Conservation (phyloP, 345 rosid genomes). For the Ceriops decandra region DNA sequence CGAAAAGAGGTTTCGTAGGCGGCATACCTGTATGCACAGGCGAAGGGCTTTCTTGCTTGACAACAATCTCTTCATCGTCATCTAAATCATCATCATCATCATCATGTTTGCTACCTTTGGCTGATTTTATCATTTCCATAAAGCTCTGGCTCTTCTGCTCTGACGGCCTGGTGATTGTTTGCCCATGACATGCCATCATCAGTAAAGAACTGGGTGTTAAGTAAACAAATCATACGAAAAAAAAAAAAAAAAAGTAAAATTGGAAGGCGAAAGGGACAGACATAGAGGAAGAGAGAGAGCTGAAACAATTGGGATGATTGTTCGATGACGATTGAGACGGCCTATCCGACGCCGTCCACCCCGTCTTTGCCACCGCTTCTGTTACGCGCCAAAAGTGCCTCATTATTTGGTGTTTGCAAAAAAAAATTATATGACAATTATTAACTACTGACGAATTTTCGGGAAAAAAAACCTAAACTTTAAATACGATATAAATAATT, state of each 20-base stretch:
- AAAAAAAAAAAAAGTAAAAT: background rate
- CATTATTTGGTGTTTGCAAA: background rate
- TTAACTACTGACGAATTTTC: no score
- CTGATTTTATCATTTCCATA: constrained; percentile 79
- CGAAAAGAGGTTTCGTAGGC: background rate
- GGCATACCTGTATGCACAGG: constrained; percentile 50
- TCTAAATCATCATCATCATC: constrained; percentile 64
- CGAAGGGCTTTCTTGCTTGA: constrained; percentile 67
- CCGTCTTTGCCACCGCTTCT: constrained; percentile 41
- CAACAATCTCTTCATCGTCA: constrained; percentile 66
- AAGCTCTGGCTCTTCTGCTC: constrained; percentile 73
- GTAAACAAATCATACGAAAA: background rate
- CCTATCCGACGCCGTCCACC: constrained; percentile 18
- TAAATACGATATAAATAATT: no score
- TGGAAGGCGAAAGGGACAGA: constrained; percentile 35
- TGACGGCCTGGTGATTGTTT: constrained; percentile 44
- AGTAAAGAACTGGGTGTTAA: background rate
- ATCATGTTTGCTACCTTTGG: constrained; percentile 34
- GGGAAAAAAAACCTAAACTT: no score
- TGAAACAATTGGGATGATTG: constrained; percentile 52
- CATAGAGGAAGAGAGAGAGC: constrained; percentile 71
- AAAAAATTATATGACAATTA: no score
- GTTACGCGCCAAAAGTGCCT: constrained; percentile 14
- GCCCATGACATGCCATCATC: background rate
- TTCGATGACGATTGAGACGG: constrained; percentile 55